phyloP scores from a whole-genome alignment of 2,329 filamentous ascomycete species.

The Xylogone sp. region DNA sequence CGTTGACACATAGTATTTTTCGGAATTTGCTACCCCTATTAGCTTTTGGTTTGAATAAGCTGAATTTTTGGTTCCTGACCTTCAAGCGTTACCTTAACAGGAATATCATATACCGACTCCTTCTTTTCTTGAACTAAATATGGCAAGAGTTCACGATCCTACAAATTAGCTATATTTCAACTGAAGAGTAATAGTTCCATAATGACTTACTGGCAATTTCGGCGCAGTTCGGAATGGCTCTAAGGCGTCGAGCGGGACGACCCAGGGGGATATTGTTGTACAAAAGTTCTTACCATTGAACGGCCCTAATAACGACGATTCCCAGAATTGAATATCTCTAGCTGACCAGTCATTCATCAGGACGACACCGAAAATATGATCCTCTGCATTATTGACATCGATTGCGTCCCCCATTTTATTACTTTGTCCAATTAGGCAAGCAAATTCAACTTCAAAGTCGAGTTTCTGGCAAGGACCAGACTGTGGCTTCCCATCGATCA shows the following conservation, averaged over 20 bases:
- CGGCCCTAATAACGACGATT: slow-evolving; percentile 77
- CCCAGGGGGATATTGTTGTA: slow-evolving; percentile 74
- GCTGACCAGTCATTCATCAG: slow-evolving; percentile 88
- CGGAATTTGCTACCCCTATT: too few relatives aligned
- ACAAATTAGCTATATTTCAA: too few relatives aligned
- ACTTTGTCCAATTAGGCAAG: slow-evolving; percentile 64
- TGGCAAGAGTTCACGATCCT: too few relatives aligned
- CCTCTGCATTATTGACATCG: slow-evolving; percentile 57
- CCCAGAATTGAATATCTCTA: slow-evolving; percentile 78
- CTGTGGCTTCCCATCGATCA: slow-evolving; percentile 57
- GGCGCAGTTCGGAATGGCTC: slow-evolving; percentile 56
- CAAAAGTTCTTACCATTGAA: slow-evolving; percentile 85
- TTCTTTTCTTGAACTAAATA: slow-evolving; percentile 60
- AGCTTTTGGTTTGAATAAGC: too few relatives aligned
- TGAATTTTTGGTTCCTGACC: too few relatives aligned
- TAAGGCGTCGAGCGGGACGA: slow-evolving; percentile 72
- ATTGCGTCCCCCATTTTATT: slow-evolving; percentile 65
- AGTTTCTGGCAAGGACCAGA: slow-evolving; percentile 63
- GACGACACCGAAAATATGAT: slow-evolving; percentile 74
- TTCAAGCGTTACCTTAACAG: slow-evolving; percentile 60
- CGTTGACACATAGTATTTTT: slow-evolving; percentile 23
- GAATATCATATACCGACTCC: slow-evolving; percentile 66
- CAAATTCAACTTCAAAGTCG: slow-evolving; percentile 79
- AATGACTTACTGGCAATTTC: slow-evolving; percentile 47
- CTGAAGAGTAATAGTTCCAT: too few relatives aligned